Conservation (phyloP, 139 green algal species). For the Coelastrella sp. region DNA sequence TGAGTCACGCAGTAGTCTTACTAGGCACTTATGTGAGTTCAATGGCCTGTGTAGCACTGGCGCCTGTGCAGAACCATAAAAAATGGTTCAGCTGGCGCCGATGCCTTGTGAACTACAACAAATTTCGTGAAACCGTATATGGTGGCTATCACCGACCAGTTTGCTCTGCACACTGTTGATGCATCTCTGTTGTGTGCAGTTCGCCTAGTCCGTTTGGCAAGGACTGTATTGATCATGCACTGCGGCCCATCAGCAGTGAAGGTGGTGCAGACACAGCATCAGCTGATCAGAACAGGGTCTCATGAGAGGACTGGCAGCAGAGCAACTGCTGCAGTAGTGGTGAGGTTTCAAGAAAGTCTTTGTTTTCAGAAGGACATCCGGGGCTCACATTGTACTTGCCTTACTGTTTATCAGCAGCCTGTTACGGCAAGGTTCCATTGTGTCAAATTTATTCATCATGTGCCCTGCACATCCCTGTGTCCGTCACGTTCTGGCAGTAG, state of each 20-base stretch:
- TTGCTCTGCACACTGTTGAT: not conserved
- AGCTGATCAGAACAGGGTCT: conserved; percentile 21
- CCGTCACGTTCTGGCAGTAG: too few species aligned
- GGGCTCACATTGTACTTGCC: too few species aligned
- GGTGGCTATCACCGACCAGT: not conserved
- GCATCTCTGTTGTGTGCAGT: not conserved
- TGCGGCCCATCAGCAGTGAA: not conserved
- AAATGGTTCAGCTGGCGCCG: not conserved
- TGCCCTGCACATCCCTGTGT: too few species aligned
- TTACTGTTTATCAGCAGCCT: too few species aligned
- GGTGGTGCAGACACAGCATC: not conserved
- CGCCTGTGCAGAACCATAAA: not conserved
- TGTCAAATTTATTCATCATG: too few species aligned
- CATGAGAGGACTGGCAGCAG: not conserved
- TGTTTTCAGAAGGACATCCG: too few species aligned
- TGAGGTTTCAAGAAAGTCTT: not conserved
- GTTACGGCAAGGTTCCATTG: too few species aligned
- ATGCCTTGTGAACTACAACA: not conserved
- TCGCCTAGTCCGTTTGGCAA: not conserved
- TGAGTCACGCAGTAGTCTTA: not conserved
- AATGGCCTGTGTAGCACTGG: too few species aligned
- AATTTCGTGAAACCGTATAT: not conserved
- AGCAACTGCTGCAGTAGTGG: not conserved
- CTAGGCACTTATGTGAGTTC: not conserved
- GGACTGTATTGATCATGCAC: not conserved